phyloP scores from a whole-genome alignment of 768 basidiomycete genomes.

The Suillus occidentalis region DNA sequence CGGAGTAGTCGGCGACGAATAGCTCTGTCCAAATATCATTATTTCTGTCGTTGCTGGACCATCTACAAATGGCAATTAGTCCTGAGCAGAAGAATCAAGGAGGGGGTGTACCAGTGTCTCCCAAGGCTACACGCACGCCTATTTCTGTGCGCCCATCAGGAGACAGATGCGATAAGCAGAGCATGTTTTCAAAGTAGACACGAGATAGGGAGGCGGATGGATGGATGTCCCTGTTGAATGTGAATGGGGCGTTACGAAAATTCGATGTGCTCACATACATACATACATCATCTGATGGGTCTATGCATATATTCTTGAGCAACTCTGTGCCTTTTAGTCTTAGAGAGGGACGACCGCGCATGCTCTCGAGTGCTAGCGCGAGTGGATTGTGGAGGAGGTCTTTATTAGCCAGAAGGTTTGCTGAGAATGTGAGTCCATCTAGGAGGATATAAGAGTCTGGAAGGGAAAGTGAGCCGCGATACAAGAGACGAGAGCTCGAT shows the following conservation, averaged over 20 bases:
- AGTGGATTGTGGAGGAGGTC: conserved; percentile 42
- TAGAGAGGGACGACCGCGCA: conserved; percentile 71
- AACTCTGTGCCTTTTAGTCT: conserved; percentile 55
- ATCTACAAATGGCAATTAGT: conserved; percentile 36
- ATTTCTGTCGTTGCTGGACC: conserved; percentile 72
- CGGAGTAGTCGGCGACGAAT: conserved; percentile 10
- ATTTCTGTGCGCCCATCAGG: conserved; percentile 38
- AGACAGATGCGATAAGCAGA: not conserved
- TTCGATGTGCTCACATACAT: conserved; percentile 45
- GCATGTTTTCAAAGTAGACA: not conserved
- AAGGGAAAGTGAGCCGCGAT: conserved; percentile 50
- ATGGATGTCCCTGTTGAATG: conserved; percentile 60
- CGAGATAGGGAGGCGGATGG: conserved; percentile 29
- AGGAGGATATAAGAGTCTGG: conserved; percentile 72
- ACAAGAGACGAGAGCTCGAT: not conserved
- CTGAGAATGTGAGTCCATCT: conserved; percentile 72
- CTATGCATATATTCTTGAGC: conserved; percentile 57
- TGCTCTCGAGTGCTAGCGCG: conserved; percentile 37
- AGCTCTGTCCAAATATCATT: conserved; percentile 47
- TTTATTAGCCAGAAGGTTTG: conserved; percentile 38
- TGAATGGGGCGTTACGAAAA: conserved; percentile 12
- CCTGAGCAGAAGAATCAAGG: not conserved
- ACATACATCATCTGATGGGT: conserved; percentile 51
- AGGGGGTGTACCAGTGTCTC: conserved; percentile 57
- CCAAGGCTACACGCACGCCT: conserved; percentile 68